A percentile compares a stretch with the other conserved stretches of the same genome.
These are phyloP conservation scores for Aureobasidium lini DNA, from an alignment of 2,329 filamentous ascomycete genomes.

Conservation along the genomic window DNA sequence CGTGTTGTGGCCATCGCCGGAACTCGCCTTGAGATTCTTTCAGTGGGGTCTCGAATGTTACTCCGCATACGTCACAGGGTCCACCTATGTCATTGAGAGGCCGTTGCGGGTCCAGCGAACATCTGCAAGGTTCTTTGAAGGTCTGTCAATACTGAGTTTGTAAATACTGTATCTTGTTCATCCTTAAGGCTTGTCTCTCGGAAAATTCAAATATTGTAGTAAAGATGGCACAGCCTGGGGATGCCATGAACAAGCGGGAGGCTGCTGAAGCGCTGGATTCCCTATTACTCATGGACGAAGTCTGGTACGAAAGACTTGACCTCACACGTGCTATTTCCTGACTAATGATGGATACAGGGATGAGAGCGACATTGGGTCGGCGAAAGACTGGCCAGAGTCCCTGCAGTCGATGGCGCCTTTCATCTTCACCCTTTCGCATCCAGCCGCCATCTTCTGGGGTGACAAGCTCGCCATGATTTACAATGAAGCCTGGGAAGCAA, in stretches of 20 bases:
- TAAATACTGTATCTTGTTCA: background rate
- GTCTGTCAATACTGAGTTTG: background rate
- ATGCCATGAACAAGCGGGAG: background rate
- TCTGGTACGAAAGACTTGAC: background rate
- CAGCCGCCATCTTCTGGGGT: slow-evolving; percentile 37
- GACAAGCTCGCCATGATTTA: slow-evolving; percentile 31
- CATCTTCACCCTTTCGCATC: slow-evolving; percentile 34
- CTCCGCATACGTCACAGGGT: background rate
- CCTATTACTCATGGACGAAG: background rate
- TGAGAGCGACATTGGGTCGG: slow-evolving; percentile 25
- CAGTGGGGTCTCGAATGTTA: background rate
- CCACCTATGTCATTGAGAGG: background rate
- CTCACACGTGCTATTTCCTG: background rate
- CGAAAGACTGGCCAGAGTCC: slow-evolving; percentile 29
- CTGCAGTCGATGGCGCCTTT: slow-evolving; percentile 24
- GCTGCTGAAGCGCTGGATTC: background rate
- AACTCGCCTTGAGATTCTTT: too few relatives aligned
- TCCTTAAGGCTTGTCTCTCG: background rate
- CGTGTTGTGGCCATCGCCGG: too few relatives aligned
- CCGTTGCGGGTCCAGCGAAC: background rate
- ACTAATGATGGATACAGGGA: slow-evolving; percentile 9
- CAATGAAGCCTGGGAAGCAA: slow-evolving; percentile 36
- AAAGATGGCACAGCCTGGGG: background rate
- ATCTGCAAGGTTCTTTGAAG: background rate
- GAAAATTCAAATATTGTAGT: background rate